Evolutionary conservation across 345 rosid species (phyloP).

Genomic region (Stellera chamaejasme): DNA sequence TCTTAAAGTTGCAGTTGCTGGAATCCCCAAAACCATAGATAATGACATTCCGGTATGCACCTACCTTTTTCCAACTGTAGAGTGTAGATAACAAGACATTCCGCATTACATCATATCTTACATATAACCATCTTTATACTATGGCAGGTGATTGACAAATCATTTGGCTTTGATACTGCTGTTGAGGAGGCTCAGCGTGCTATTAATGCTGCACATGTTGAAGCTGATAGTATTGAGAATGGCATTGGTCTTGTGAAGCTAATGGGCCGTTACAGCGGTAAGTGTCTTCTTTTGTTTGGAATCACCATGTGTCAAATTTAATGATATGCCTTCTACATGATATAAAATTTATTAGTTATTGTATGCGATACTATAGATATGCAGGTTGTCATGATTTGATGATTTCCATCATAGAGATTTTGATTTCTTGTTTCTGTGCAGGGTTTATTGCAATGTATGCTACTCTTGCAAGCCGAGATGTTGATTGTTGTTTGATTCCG

Average conservation of each 20-base stretch:
- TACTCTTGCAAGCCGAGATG: constrained; percentile 59
- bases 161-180: constrained; percentile 58
- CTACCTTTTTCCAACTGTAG: background rate
- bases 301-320: background rate
- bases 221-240: constrained; percentile 50
- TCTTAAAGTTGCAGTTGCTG: constrained; percentile 79
- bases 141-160: constrained; percentile 63
- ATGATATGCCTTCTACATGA: background rate
- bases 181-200: constrained; percentile 69
- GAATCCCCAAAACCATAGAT: constrained; percentile 86
- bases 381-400: too few relatives aligned
- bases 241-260: constrained; percentile 61
- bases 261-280: constrained; percentile 58
- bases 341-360: background rate
- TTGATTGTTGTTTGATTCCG: constrained; percentile 59
- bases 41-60: constrained; percentile 69
- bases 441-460: constrained; percentile 65
- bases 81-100: background rate
- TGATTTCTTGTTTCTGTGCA: constrained; percentile 9
- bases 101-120: background rate
- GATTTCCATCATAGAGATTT: too few relatives aligned
- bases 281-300: constrained; percentile 8
- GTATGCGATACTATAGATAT: too few relatives aligned
- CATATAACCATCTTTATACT: background rate
- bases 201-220: constrained; percentile 58